Conservation (phyloP, 345 rosid genomes). For the Eucalyptus lansdowneana region DNA sequence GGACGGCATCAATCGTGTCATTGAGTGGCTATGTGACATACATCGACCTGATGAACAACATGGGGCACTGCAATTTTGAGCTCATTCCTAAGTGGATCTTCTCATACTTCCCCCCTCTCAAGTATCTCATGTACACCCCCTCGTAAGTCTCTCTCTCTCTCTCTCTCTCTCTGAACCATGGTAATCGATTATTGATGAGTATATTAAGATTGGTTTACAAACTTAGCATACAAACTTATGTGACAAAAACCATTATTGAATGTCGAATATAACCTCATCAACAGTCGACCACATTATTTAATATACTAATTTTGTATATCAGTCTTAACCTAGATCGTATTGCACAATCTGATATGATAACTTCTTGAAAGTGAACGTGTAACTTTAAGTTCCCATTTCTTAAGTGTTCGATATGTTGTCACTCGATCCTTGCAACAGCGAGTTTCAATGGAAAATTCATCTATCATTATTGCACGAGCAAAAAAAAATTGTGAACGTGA, state of each 20-base stretch:
- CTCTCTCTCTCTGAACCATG: neutral
- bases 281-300: neutral
- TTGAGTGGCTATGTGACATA: neutral
- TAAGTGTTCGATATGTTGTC: neutral
- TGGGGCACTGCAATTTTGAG: constrained; percentile 39
- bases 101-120: constrained; percentile 14
- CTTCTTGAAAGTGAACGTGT: neutral
- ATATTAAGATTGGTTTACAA: neutral
- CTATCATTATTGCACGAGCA: neutral
- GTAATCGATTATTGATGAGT: neutral
- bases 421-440: neutral
- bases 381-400: neutral
- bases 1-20: neutral
- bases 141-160: constrained; percentile 5
- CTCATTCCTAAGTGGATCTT: constrained; percentile 13
- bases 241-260: neutral
- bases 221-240: neutral
- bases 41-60: constrained; percentile 9
- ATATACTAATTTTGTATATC: neutral
- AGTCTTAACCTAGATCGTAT: neutral
- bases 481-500: no score
- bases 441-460: no score
- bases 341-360: neutral
- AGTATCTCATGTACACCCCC: constrained; percentile 21
- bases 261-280: neutral